Evolutionary conservation across 2,329 filamentous ascomycete genomes (phyloP), one percentile per base, ranked within the genome.

Genomic region (Phialocephala subalpina): DNA sequence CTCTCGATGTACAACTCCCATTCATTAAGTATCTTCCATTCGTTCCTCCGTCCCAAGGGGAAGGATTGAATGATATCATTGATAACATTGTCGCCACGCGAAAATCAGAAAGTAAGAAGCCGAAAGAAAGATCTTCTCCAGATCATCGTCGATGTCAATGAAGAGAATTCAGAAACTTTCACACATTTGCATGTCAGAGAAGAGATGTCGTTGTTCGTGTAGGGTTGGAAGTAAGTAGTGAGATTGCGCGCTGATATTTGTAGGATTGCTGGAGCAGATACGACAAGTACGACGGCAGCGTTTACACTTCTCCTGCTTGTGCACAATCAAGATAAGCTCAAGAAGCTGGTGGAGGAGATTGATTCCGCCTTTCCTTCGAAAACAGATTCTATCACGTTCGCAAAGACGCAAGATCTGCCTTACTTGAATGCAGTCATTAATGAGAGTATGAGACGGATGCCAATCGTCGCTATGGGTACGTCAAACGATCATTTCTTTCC

Each of bases 321-420:
- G 52, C 81, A 80, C 66, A 80, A 86, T 67, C 83, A 82, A 0
- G 58, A 71, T 2, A 73, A 72, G 22, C 70, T 84, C 33, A 67
- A 63, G 2, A 80, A 78, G 33, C 78, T 84, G 2, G 78, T 78
- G 2, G 74, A 79, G 3, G 83, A 86, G 69, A 66, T 86, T 59
- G 81, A 84, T 63, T 71, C 58, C 12, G 52, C 63, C 1, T 67
- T 71, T 53, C 67, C 64, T 12, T 58, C 58, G 3, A 63, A 57
- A n/a, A 27, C 65, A 6, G 62, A 68, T 29, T 42, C 33, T 3
- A 71, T 71, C 20, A 67, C 65, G 0, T 69, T 70, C 33, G 65
- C 65, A 2, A 66, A 63, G 8, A 68, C 67, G 2, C 69, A 72
- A 47, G 66, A 68, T 8, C 22, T 72, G 8, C 61, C 69, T 9